phyloP scores from a whole-genome alignment of 768 basidiomycete species.

The Lenzites betulinus region DNA sequence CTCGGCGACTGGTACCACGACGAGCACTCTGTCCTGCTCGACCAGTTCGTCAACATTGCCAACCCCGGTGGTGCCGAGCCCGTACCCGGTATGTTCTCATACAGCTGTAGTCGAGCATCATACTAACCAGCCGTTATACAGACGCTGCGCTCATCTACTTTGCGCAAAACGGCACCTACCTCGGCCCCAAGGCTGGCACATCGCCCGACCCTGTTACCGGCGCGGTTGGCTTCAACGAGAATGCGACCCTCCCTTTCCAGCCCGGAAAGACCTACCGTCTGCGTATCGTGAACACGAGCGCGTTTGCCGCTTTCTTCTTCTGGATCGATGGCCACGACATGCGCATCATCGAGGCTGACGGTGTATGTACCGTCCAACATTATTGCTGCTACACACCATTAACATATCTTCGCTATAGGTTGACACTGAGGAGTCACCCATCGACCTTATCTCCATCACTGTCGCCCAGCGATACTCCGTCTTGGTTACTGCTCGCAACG shows the following conservation, averaged over 20 bases:
- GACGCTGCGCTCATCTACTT: constrained; percentile 86
- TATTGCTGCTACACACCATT: not conserved
- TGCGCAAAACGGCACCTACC: constrained; percentile 70
- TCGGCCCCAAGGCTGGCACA: constrained; percentile 56
- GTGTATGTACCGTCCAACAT: constrained; percentile 62
- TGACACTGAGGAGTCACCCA: constrained; percentile 73
- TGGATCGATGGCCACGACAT: constrained; percentile 91
- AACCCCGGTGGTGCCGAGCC: constrained; percentile 90
- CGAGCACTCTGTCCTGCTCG: constrained; percentile 61
- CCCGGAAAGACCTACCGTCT: constrained; percentile 91
- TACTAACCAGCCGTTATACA: constrained; percentile 29
- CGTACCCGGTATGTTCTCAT: constrained; percentile 62
- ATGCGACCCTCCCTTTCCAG: constrained; percentile 80
- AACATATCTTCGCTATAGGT: constrained; percentile 43
- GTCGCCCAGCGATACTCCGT: constrained; percentile 95
- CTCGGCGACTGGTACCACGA: constrained; percentile 94
- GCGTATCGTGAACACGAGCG: constrained; percentile 82
- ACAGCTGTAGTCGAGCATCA: not conserved
- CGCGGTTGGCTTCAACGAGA: constrained; percentile 81
- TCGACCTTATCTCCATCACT: constrained; percentile 71
- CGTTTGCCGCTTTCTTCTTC: constrained; percentile 76
- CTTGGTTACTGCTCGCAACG: constrained; percentile 88
- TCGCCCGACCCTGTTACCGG: constrained; percentile 48
- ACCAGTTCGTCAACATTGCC: constrained; percentile 65
- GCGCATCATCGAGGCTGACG: constrained; percentile 82